Evolutionary conservation across 768 basidiomycete species (phyloP), one percentile per base, ranked within the genome.

Genomic region (Tulasnella sp.): DNA sequence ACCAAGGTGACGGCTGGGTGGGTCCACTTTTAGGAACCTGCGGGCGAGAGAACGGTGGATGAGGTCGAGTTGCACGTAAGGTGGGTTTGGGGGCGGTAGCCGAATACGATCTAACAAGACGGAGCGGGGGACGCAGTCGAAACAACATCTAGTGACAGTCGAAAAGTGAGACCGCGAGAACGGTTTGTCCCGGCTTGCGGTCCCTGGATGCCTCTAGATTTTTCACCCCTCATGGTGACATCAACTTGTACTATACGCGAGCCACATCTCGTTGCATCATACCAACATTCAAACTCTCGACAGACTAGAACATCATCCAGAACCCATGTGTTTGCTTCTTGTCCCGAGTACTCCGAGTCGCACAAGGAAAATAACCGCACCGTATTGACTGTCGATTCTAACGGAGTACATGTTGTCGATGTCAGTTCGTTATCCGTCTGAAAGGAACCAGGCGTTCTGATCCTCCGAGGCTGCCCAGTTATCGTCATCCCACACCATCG

Each of bases 361-460:
- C 19, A 29, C 19, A 32, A 29, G 32, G 66, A 68, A 40, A 79
- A 83, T 36, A 77, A 79, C 25, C 76, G 75, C 72, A 81, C 77
- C 39, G 83, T 83, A 0, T 73, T 85, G 54, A 76, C 83, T 12
- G 81, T 75, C 11, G 84, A 86, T 59, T 77, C 75, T 61, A 84
- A 89, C 56, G 86, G 86, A 29, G 71, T 88, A 36, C 84, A 88
- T 68, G 66, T 89, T 42, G 67, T 84, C 58, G 82, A 88, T 66
- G 86, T 87, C 65, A 63, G 76, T 32, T 15, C 27, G 56, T 31
- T 63, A 12, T 62, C 43, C 2, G 43, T 55, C 49, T 48, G 60
- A 36, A 7, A 14, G n/a, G 21, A 40, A 45, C 8, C 50, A 29
- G 17, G 55, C 29, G 15, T 25, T 11, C 32, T 58, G 62, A 63